Evolutionary conservation across 2,329 filamentous ascomycete genomes (phyloP), one percentile per base, ranked within the genome.

Genomic region (Talaromyces amestolkiae): DNA sequence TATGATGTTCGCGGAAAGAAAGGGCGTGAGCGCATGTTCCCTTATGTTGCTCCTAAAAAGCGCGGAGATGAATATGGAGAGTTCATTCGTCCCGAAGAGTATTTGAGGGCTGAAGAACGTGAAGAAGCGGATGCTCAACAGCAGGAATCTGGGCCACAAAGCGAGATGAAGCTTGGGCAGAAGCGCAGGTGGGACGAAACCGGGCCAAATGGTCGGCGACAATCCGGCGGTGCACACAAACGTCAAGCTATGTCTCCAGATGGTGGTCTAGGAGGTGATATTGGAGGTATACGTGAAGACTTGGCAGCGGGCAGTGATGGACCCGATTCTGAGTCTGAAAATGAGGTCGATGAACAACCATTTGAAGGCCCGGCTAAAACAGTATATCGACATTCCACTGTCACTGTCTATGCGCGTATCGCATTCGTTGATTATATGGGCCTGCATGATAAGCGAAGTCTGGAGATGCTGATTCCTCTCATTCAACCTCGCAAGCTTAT

Each of bases 401-500:
- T 98, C 31, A 82, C 84, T 11, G 82, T 94, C 65, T 88, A 91
- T 68, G 82, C 95, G 60, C 88, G 89, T 56, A 88, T 99, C 69
- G 91, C 91, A 2, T 95, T 91, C 76, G 88, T 99, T 62, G 95
- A 99, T 78, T 97, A 96, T 74, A 89, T 91, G 61, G 95, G 94
- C 27, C 80, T 98, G 27, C 94, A 98, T 77, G 95, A 98, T 75
- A 93, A 93, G 76, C 91, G 94, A 70, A 96, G 92, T 76, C 82
- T 99, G 58, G 92, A 94, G 77, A 97, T 97, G 89, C 81, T 99
- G 63, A 92, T 99, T 59, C 95, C 95, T 0, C 85, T 98, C 6
- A 96, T 99, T 70, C 89, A 93, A 72, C 95, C 95, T 6, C 89
- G 94, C 63, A 99, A 99, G 77, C 85, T 99, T 61, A 96, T 99